Base-by-base conservation (phyloP, 139 green algal species). In the Edaphochlamys debaryana region DNA sequence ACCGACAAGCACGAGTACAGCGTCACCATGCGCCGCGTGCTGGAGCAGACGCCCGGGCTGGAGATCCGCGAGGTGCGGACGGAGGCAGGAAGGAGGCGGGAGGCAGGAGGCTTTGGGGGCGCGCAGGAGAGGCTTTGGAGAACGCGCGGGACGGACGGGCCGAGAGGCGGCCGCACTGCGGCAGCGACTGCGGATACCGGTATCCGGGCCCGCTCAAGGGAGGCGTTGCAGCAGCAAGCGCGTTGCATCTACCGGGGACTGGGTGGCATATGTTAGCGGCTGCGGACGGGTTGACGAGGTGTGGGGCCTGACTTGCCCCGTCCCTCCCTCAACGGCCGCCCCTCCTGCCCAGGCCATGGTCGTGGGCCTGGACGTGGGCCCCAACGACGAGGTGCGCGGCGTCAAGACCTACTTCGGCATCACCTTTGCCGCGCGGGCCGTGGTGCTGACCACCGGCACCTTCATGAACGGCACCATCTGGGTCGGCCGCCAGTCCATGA, bases 381-480 rank as follows among this genome's bases (percentile, higher is more conserved):
- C 90, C 27, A 99, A 99, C 79, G 96, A 98, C 36, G 93, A 97
- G 37, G 89, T 98, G 23, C 40, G 66, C 22, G 97, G 96, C 6
- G 94, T 99, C 52, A 87, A 73, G 17, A 99, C 97, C 17, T 97
- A 94, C 88, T 99, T 98, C 76, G 97, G 97, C 38, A 93, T 98
- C 50, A 93, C 84, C 38, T 98, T 98, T 80, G 52, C 67, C 34
- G 93, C 94, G 67, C 73, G 85, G 1, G 95, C 94, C 0, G 95
- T 98, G 37, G 95, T 98, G 80, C 89, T 99, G 0, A 99, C 97
- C 5, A 99, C 97, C 5, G 97, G 97, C 34, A 99, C 97, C 3
- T 99, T 99, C 75, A 99, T 99, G 96, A 98, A 98, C 75, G 97
- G 97, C 9, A 86, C 76, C 36, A 99, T 99, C 75, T 99, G 97